These are phyloP conservation scores for Tricholoma furcatifolium DNA, from an alignment of 768 basidiomycete species.

Conservation along the genomic window DNA sequence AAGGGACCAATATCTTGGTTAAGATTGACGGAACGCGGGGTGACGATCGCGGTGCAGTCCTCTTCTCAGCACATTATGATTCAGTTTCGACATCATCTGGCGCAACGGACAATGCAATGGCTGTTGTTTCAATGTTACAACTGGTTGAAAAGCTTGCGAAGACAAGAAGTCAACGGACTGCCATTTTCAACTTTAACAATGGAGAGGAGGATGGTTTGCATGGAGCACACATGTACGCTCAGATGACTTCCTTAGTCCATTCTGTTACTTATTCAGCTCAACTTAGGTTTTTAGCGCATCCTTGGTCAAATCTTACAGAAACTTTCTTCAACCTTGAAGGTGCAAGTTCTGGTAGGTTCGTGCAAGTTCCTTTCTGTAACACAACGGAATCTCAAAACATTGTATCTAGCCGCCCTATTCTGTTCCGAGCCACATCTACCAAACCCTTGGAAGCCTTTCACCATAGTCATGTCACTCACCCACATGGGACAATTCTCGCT, in stretches of 20 bases:
- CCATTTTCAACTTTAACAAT: slow-evolving; percentile 84
- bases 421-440: slow-evolving; percentile 71
- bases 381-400: slow-evolving; percentile 1
- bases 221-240: slow-evolving; percentile 60
- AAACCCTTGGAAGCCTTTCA: slow-evolving; percentile 55
- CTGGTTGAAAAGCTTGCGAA: slow-evolving; percentile 51
- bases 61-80: slow-evolving; percentile 84
- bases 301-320: slow-evolving; percentile 65
- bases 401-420: slow-evolving; percentile 60
- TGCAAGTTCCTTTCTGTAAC: background rate
- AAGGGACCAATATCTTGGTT: slow-evolving; percentile 66
- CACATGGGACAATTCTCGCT: slow-evolving; percentile 70
- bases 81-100: slow-evolving; percentile 76
- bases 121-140: slow-evolving; percentile 17
- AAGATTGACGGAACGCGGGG: slow-evolving; percentile 56
- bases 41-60: slow-evolving; percentile 40
- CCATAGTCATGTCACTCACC: slow-evolving; percentile 49
- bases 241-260: background rate
- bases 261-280: background rate
- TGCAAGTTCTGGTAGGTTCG: slow-evolving; percentile 74
- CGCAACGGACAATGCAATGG: slow-evolving; percentile 60
- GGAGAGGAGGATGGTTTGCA: slow-evolving; percentile 79
- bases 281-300: slow-evolving; percentile 65
- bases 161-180: slow-evolving; percentile 40
- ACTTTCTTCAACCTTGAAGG: slow-evolving; percentile 84